phyloP scores from a whole-genome alignment of 306 rosid genomes.

The Lotus japonicus region DNA sequence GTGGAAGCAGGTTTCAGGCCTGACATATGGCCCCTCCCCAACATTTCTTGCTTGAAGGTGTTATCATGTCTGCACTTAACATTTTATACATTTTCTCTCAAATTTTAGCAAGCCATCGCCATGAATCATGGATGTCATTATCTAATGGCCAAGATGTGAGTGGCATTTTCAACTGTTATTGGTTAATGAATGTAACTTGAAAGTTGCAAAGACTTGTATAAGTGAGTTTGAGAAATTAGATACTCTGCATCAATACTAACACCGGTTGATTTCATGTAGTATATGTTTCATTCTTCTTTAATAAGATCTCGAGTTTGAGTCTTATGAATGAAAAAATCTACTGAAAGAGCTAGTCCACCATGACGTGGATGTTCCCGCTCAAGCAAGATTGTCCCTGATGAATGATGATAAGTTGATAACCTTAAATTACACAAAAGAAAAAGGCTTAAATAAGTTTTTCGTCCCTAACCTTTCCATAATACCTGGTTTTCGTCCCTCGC shows the following conservation, averaged over 20 bases:
- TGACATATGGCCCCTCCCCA: conserved; percentile 35
- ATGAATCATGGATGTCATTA: conserved; percentile 17
- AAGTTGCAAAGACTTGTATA: not conserved
- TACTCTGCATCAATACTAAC: not conserved
- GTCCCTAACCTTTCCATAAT: too few species aligned
- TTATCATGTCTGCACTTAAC: conserved; percentile 22
- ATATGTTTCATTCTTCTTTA: too few species aligned
- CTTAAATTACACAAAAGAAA: too few species aligned
- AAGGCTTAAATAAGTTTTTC: too few species aligned
- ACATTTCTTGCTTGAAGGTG: conserved; percentile 17
- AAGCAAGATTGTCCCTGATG: too few species aligned
- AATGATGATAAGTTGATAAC: too few species aligned
- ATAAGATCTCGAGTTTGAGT: too few species aligned
- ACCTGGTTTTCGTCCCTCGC: too few species aligned
- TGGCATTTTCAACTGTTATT: not conserved
- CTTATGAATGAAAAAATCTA: too few species aligned
- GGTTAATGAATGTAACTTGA: not conserved
- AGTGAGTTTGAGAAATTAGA: not conserved
- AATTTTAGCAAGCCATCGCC: conserved; percentile 1
- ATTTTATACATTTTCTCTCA: not conserved
- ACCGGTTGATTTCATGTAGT: too few species aligned
- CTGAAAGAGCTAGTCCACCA: too few species aligned
- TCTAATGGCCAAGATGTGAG: not conserved
- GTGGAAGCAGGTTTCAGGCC: conserved; percentile 21
- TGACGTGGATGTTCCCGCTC: too few species aligned